phyloP scores from a whole-genome alignment of 352 stramenopile genomes.

The Ophiocytium majus region DNA sequence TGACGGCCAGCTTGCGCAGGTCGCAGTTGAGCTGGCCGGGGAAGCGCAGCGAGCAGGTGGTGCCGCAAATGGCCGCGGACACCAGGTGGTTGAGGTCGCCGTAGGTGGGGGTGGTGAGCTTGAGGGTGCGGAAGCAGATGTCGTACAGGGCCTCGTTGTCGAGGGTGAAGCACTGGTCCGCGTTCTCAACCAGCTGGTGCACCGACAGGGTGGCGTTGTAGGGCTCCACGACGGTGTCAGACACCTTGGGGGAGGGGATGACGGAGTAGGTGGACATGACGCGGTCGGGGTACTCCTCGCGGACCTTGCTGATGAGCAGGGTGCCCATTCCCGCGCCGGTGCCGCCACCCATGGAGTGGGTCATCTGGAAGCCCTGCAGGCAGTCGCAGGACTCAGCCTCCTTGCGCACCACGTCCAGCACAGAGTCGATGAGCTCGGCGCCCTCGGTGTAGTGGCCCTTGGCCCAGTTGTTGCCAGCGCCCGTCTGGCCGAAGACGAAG shows the following conservation, averaged over 20 bases:
- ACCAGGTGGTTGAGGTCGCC: slow-evolving; percentile 98
- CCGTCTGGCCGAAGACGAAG: slow-evolving; percentile 97
- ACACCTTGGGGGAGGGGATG: slow-evolving; percentile 93
- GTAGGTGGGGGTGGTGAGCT: slow-evolving; percentile 97
- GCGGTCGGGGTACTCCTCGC: slow-evolving; percentile 96
- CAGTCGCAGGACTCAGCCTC: slow-evolving; percentile 96
- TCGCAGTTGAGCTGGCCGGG: slow-evolving; percentile 98
- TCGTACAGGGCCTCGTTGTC: slow-evolving; percentile 99
- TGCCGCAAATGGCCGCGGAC: slow-evolving; percentile 95
- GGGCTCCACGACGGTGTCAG: slow-evolving; percentile 96
- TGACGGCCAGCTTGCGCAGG: slow-evolving; percentile 95
- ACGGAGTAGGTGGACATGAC: slow-evolving; percentile 99
- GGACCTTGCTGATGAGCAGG: slow-evolving; percentile 96
- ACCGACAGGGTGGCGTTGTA: slow-evolving; percentile 99
- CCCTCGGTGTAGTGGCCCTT: slow-evolving; percentile 99
- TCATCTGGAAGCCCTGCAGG: slow-evolving; percentile 99
- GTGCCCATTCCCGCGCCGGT: slow-evolving; percentile 98
- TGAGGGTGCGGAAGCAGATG: slow-evolving; percentile 99
- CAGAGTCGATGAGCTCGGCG: slow-evolving; percentile 95
- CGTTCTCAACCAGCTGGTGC: slow-evolving; percentile 99
- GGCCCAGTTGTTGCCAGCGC: slow-evolving; percentile 98
- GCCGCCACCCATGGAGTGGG: slow-evolving; percentile 97
- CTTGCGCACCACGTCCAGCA: slow-evolving; percentile 97
- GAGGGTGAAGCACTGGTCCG: slow-evolving; percentile 98
- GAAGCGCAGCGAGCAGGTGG: slow-evolving; percentile 97